Evolutionary conservation across 2,329 filamentous ascomycete genomes (phyloP), one percentile per base, ranked within the genome.

Genomic region (Fusarium buxicola): DNA sequence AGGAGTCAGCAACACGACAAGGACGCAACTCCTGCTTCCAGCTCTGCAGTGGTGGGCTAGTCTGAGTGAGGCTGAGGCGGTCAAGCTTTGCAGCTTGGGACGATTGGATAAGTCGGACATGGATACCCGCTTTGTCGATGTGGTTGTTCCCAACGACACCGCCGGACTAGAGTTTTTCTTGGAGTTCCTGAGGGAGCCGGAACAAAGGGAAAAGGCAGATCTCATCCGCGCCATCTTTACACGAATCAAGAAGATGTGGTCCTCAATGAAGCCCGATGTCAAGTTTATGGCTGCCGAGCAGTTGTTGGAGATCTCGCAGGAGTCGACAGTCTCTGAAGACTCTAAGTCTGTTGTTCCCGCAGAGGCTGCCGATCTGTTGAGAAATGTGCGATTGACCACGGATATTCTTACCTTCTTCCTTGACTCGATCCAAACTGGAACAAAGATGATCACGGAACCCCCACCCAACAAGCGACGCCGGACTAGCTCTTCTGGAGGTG

Each of bases 391-490:
- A n/a, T 82, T 96, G 34, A 88, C 91, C 3, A 92, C 91, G 0
- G 81, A 88, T 27, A 88, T 92, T 21, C 83, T 97, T 8, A 79
- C 87, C 1, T 82, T 84, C 43, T 92, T 96, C 75, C 78, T 97
- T 8, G 85, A 91, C 63, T 88, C 86, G 21, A 84, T 97, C 35
- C 90, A 92, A 55, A 88, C 87, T 12, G 86, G 89, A n/a, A 84
- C 88, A 3, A 87, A 90, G 68, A 84, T 94, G 76, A 87, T 89
- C 36, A 88, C 88, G 41, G 87, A 89, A 53, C 86, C 88, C 11
- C 89, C 91, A 9, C 85, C 90, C 2, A 89, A 89, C 63, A 97
- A 96, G 80, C 84, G 92, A 61, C 87, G 92, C 70, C 86, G 92
- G 53, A 92, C 88, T 1, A 96, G 91, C 76, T 87, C 89, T 51